These are phyloP conservation scores for Pisolithus thermaeus DNA, from an alignment of 1,284 basidiomycete species.

Conservation along the genomic window DNA sequence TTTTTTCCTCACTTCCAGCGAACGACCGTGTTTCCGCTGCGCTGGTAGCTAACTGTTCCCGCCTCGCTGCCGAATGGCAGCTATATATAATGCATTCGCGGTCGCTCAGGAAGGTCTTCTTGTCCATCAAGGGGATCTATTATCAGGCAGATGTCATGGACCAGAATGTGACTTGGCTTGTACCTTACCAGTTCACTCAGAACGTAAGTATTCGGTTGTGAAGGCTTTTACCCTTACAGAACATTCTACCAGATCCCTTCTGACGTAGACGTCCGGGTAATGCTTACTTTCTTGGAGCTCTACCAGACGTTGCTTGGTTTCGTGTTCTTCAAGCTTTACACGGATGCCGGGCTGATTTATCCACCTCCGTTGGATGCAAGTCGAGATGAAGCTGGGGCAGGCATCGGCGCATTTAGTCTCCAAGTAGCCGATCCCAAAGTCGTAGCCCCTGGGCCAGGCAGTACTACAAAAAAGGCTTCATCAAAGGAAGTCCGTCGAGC, in stretches of 20 bases:
- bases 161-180: slow-evolving; percentile 93
- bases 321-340: slow-evolving; percentile 96
- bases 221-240: not conserved
- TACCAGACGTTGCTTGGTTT: slow-evolving; percentile 97
- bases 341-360: slow-evolving; percentile 90
- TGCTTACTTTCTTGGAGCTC: slow-evolving; percentile 97
- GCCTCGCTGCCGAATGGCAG: slow-evolving; percentile 91
- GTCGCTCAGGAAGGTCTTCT: slow-evolving; percentile 86
- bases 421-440: slow-evolving; percentile 42
- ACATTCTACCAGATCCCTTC: slow-evolving; percentile 68
- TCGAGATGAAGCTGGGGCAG: slow-evolving; percentile 86
- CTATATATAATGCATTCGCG: slow-evolving; percentile 90
- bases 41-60: slow-evolving; percentile 87
- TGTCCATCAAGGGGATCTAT: slow-evolving; percentile 98
- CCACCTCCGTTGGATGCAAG: slow-evolving; percentile 85
- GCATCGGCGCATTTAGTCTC: slow-evolving; percentile 87
- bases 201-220: slow-evolving; percentile 47
- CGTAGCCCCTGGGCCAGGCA: slow-evolving; percentile 37
- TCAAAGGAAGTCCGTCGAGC: slow-evolving; percentile 68
- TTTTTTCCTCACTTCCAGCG: slow-evolving; percentile 88
- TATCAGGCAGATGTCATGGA: slow-evolving; percentile 96
- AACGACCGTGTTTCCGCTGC: slow-evolving; percentile 77
- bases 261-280: slow-evolving; percentile 97
- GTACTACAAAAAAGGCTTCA: slow-evolving; percentile 54
- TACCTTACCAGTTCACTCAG: slow-evolving; percentile 98